Base-by-base conservation (phyloP, 192 early-diverging fungal species). In the Entophlyctis helioformis region DNA sequence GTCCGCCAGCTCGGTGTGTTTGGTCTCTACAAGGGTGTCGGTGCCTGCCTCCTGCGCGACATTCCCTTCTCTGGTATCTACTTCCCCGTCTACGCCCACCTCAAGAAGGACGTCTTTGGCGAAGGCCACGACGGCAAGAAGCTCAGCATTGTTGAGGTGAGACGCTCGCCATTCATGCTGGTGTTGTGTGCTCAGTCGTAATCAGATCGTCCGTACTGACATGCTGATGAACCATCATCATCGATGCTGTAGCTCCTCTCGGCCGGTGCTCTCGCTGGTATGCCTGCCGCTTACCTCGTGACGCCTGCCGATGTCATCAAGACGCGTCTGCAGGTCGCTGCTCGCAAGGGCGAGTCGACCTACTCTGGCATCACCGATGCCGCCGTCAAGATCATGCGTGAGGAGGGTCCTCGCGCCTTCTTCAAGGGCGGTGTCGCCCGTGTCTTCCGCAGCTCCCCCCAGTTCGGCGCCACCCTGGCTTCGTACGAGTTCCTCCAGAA, bases 251-350 rank as follows among this genome's bases (percentile, higher is more conserved):
- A 87, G 57, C 63, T 97, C 1, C 71, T 97, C 33, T 69, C 83
- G 18, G 72, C 94, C 24, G 94, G 94, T 65, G 90, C 91, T 10
- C 63, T 87, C 34, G 94, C 94, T 33, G 94, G 94, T 67, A 95
- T 97, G 72, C 87, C 87, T 15, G 94, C 94, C 16, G 91, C 94
- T 5, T 97, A 94, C 69, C 80, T 97, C 26, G 89, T 91, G 26
- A 97, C 94, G 0, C 94, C 94, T 13, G 88, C 89, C 26, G 94
- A 97, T 68, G 94, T 97, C 23, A 94, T 97, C 68, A 96, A 96
- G 69, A 97, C 94, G 12, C 84, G 94, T 44, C 63, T 97, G 27
- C 94, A 97, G 64, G 94, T 93, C 23, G 85, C 87, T 44, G 91
- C 89, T 24, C 69, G 79, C 33, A 78, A 82, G 53, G 91, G 91